These are phyloP conservation scores for Scutellaria galericulata DNA, from an alignment of 257 asterid species.

Conservation along the genomic window DNA sequence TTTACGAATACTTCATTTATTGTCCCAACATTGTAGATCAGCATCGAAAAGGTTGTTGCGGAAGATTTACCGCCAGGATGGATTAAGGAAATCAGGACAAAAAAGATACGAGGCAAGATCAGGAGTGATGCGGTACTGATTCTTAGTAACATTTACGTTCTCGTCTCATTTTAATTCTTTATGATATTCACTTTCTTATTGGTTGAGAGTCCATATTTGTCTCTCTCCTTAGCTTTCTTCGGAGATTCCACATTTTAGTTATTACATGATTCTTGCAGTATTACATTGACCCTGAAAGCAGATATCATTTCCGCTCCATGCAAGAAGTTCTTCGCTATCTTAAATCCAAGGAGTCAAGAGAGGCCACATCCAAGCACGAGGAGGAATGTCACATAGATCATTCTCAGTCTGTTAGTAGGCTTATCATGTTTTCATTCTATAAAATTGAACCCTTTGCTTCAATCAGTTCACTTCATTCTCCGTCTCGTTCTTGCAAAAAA, in stretches of 20 bases:
- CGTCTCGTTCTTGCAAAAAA: not conserved
- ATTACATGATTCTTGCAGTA: slow-evolving; percentile 51
- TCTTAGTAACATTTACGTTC: slow-evolving; percentile 26
- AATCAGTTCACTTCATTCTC: slow-evolving; percentile 2
- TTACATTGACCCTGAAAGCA: slow-evolving; percentile 63
- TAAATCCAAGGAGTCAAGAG: slow-evolving; percentile 44
- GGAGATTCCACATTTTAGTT: slow-evolving; percentile 6
- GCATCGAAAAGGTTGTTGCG: slow-evolving; percentile 37
- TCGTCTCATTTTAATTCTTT: slow-evolving; percentile 7
- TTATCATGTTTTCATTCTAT: not conserved
- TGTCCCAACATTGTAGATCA: slow-evolving; percentile 44
- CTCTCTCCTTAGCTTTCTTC: slow-evolving; percentile 18
- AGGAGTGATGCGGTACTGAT: slow-evolving; percentile 63
- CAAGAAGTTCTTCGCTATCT: slow-evolving; percentile 61
- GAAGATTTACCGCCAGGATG: slow-evolving; percentile 68
- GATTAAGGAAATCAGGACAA: slow-evolving; percentile 59
- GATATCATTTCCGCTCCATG: slow-evolving; percentile 65
- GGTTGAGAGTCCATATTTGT: slow-evolving; percentile 9
- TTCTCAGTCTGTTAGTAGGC: slow-evolving; percentile 43
- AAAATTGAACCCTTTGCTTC: not conserved
- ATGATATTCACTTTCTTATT: slow-evolving; percentile 24
- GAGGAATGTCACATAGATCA: slow-evolving; percentile 43
- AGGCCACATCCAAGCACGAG: slow-evolving; percentile 34
- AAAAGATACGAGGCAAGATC: slow-evolving; percentile 51
- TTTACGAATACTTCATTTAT: slow-evolving; percentile 23